Evolutionary conservation across 805 yeast genomes (phyloP), one percentile per base, ranked within the genome.

Genomic region (Myxozyma lipomycoides): DNA sequence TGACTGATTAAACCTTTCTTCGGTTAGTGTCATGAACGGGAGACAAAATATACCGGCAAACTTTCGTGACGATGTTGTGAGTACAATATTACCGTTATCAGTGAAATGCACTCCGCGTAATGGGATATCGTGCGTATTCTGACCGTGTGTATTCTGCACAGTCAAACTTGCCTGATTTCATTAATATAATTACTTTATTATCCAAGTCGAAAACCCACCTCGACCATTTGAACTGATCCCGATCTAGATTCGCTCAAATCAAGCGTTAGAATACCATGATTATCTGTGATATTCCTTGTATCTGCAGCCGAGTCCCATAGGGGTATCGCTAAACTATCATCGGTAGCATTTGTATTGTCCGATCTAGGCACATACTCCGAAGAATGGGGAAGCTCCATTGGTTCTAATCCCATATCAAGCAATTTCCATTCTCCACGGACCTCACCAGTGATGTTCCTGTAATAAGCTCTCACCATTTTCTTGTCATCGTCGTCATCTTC

Each of bases 1-100:
- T 18, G 78, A 68, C 19, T 75, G 73, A 54, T 84, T 82, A 61
- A 83, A 86, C 63, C 83, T 84, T 1, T 82, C 73, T 0, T 89
- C 90, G 22, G 69, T 68, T 9, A 86, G 68, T 3, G 72, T 70
- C 18, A 88, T 58, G 1, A 60, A 65, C 3, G 72, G 70, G 15
- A 69, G 40, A 2, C 64, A 67, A 40, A 52, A 49, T 15, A 48
- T 17, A 7, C 72, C 72, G 38, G 59, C 59, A 40, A 52, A 54
- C 22, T 68, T 68, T 44, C 60, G 59, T 12, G 70, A 64, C 6
- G 61, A 48, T 18, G 67, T 66, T 4, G 64, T 58, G 49, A 60
- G 47, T 4, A 65, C 59, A 21, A 64, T 42, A 28, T 62, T 58
- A 2, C 78, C 77, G 15, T 58, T 52, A 15, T 60, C 52, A 5